A percentile compares a stretch with the other conserved stretches of the same genome.
These are phyloP conservation scores for Alternaria alternata DNA, from an alignment of 2,329 filamentous ascomycete species.

Conservation along the genomic window DNA sequence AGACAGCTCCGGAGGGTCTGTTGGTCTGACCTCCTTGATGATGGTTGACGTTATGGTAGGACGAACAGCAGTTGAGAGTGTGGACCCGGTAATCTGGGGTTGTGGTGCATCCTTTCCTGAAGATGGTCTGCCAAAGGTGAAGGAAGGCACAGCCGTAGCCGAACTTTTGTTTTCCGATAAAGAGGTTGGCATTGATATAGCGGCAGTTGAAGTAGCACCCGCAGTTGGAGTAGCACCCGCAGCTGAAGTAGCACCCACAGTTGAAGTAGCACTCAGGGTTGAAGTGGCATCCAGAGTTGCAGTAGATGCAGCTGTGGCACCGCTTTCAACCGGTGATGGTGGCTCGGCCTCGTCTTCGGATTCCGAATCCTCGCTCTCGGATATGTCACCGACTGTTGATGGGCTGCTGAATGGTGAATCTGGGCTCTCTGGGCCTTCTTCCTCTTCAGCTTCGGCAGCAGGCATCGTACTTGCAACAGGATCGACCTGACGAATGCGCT, in stretches of 20 bases:
- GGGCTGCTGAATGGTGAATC: conserved; percentile 33
- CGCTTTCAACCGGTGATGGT: conserved; percentile 17
- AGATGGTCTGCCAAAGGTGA: conserved; percentile 12
- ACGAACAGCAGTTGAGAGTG: conserved; percentile 2
- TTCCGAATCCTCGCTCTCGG: conserved; percentile 11
- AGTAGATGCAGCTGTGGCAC: not conserved
- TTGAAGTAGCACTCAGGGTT: not conserved
- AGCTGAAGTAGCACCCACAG: not conserved
- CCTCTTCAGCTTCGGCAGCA: conserved; percentile 6
- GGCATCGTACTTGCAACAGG: conserved; percentile 18
- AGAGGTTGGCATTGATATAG: not conserved
- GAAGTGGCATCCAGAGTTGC: conserved; percentile 1
- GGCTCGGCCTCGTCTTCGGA: conserved; percentile 24
- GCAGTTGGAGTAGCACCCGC: not conserved
- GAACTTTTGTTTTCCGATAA: not conserved
- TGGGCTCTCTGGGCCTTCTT: conserved; percentile 33
- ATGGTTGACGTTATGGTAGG: conserved; percentile 9
- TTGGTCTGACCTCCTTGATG: conserved; percentile 5
- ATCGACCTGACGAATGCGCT: conserved; percentile 30
- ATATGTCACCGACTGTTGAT: conserved; percentile 6
- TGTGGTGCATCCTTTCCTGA: conserved; percentile 11
- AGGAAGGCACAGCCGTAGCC: conserved; percentile 6
- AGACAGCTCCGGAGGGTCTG: not conserved
- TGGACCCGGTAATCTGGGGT: conserved; percentile 17
- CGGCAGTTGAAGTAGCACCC: conserved; percentile 4